Evolutionary conservation across 1,139 yeast species (phyloP).

Genomic region (Suhomyces guaymorum): DNA sequence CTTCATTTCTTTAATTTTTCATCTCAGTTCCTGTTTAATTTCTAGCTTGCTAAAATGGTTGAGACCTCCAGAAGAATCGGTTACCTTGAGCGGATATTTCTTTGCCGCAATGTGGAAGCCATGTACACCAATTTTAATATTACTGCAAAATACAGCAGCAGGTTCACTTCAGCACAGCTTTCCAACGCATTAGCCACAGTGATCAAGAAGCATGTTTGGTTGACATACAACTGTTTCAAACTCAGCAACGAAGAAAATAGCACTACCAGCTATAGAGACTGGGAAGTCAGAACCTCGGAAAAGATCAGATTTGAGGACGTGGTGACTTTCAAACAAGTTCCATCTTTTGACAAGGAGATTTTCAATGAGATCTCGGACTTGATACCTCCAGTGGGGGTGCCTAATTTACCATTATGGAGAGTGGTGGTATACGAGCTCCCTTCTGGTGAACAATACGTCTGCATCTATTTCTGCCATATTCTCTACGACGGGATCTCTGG

Average conservation of each 20-base stretch:
- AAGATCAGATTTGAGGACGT: slow-evolving; percentile 27
- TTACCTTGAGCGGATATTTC: slow-evolving; percentile 19
- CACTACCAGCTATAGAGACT: slow-evolving; percentile 16
- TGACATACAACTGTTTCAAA: slow-evolving; percentile 23
- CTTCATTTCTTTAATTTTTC: too few species aligned
- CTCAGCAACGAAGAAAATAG: slow-evolving; percentile 15
- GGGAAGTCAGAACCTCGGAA: slow-evolving; percentile 21
- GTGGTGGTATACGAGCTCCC: slow-evolving; percentile 18
- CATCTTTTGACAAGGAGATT: slow-evolving; percentile 17
- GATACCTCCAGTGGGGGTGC: slow-evolving; percentile 17
- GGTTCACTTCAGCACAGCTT: slow-evolving; percentile 16
- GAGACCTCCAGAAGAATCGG: slow-evolving; percentile 4
- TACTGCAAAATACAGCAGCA: slow-evolving; percentile 24
- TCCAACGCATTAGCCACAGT: slow-evolving; percentile 27
- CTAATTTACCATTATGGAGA: slow-evolving; percentile 31
- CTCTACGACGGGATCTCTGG: slow-evolving; percentile 18
- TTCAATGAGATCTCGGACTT: slow-evolving; percentile 21
- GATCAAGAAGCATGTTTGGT: slow-evolving; percentile 23
- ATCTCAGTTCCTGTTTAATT: too few species aligned
- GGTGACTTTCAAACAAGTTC: slow-evolving; percentile 19
- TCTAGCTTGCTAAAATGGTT: too few species aligned
- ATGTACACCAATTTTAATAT: slow-evolving; percentile 32
- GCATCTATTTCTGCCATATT: slow-evolving; percentile 14
- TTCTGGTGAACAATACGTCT: slow-evolving; percentile 10
- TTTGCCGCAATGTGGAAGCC: slow-evolving; percentile 25